Base-by-base conservation (phyloP, 1,284 basidiomycete species). In the Fomitopsis palustris region DNA sequence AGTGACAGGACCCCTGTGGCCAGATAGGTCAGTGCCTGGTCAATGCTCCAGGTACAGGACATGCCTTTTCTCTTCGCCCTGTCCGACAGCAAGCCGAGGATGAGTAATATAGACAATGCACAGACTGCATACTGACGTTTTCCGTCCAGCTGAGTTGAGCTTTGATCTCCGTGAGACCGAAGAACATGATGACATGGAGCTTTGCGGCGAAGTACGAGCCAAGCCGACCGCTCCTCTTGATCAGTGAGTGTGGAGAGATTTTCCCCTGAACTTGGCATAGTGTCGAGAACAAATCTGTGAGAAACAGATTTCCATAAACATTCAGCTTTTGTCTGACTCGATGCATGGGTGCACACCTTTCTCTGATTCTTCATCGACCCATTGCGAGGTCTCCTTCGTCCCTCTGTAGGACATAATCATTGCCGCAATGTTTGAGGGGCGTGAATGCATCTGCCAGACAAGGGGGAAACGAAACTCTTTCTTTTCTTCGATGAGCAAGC, bases 121-220 rank as follows among this genome's bases (percentile, higher is more conserved):
- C 41, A 43, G 16, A 37, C 41, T 9, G 41, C n/a, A 23, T 23
- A 67, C 72, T 58, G 38, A 74, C 74, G 8, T 75, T 61, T 51
- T 80, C 75, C 19, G 53, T 66, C 83, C 83, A 85, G n/a, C 69
- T 63, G 14, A 81, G 70, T 58, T 78, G 75, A 0, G 80, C 78
- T 51, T 76, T 72, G 5, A 81, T 49, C 59, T 81, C 79, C 0
- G 80, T 78, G 38, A 79, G 66, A 3, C 83, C 83, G 58, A 82
- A 81, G 33, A 75, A 69, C 49, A 85, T 68, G 19, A 85, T 72
- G 53, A 85, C 70, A 17, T 79, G 74, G 64, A 76, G 82, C 10
- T 72, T 65, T 41, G 78, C 74, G 41, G 67, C 65, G 61, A 77
- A 84, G 55, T 73, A 79, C 6, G 54, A 55, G 12, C 71, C 70